Evolutionary conservation across 1,139 yeast species (phyloP).

Genomic region (Blastobotrys persicus): DNA sequence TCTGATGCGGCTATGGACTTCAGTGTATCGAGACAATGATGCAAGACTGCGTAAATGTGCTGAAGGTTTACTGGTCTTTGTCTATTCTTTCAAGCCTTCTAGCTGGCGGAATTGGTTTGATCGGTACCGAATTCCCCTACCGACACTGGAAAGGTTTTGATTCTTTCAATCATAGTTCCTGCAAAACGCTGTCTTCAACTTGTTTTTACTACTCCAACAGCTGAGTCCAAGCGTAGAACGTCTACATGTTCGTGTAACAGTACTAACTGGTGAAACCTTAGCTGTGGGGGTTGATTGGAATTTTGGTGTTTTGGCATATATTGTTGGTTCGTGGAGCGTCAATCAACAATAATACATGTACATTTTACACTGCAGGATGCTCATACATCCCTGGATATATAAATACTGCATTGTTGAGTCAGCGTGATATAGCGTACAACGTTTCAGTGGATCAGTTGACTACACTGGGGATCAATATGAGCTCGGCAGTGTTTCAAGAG

Average conservation of each 20-base stretch:
- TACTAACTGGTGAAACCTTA: not conserved
- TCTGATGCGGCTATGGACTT: too few relatives aligned
- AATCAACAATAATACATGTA: conserved; percentile 3
- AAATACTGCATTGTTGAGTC: conserved; percentile 53
- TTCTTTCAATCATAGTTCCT: too few relatives aligned
- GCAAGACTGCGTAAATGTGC: too few relatives aligned
- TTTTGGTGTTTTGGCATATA: not conserved
- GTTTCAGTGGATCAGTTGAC: conserved; percentile 58
- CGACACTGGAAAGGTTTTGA: too few relatives aligned
- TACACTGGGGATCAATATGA: conserved; percentile 57
- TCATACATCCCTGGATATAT: conserved; percentile 22
- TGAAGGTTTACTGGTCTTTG: too few relatives aligned
- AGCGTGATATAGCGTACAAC: conserved; percentile 62
- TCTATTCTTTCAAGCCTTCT: too few relatives aligned
- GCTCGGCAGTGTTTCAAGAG: conserved; percentile 48
- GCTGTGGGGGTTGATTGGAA: not conserved
- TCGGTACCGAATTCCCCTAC: too few relatives aligned
- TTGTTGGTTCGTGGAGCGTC: not conserved
- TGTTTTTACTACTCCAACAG: too few relatives aligned
- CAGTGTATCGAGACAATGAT: too few relatives aligned
- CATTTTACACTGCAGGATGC: conserved; percentile 1
- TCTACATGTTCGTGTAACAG: not conserved
- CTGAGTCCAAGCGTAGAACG: too few relatives aligned
- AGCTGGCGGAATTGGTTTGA: too few relatives aligned
- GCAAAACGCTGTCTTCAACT: too few relatives aligned